A percentile compares a stretch with the other conserved stretches of the same genome.
phyloP scores from a whole-genome alignment of 805 yeast genomes.

The Starmera amethionina region DNA sequence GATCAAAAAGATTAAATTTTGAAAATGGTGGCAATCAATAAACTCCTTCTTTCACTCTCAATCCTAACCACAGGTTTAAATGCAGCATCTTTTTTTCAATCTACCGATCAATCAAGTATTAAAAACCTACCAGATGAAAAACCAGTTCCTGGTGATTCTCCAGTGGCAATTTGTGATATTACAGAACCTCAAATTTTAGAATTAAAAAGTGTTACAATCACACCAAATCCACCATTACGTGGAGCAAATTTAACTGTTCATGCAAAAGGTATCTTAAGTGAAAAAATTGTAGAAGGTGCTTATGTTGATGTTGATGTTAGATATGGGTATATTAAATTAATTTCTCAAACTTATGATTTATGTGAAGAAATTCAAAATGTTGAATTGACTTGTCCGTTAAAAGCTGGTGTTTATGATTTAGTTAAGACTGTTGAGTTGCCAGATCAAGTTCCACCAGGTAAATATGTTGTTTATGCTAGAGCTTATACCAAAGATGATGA shows the following conservation, averaged over 20 bases:
- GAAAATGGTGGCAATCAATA: not conserved
- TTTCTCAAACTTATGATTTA: constrained; percentile 85
- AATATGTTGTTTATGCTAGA: constrained; percentile 75
- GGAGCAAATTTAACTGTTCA: constrained; percentile 75
- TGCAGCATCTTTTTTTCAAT: constrained; percentile 11
- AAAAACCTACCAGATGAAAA: constrained; percentile 32
- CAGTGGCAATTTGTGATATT: constrained; percentile 69
- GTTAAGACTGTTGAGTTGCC: constrained; percentile 77
- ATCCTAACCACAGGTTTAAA: not conserved
- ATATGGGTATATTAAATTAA: constrained; percentile 81
- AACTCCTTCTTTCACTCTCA: not conserved
- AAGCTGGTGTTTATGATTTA: constrained; percentile 56
- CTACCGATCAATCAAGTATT: constrained; percentile 10
- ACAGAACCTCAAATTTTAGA: constrained; percentile 51
- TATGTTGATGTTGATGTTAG: constrained; percentile 91
- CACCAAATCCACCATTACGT: constrained; percentile 84
- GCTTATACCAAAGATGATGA: constrained; percentile 83
- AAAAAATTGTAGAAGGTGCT: constrained; percentile 69
- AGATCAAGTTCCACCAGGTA: constrained; percentile 90
- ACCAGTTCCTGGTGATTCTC: constrained; percentile 89
- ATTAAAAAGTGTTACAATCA: constrained; percentile 47
- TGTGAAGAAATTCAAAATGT: constrained; percentile 83
- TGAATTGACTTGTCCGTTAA: constrained; percentile 77
- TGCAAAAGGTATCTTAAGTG: constrained; percentile 57
- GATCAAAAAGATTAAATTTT: not conserved